Conservation (phyloP, 78 protist genomes). For the Cavenderia fasciculata region DNA sequence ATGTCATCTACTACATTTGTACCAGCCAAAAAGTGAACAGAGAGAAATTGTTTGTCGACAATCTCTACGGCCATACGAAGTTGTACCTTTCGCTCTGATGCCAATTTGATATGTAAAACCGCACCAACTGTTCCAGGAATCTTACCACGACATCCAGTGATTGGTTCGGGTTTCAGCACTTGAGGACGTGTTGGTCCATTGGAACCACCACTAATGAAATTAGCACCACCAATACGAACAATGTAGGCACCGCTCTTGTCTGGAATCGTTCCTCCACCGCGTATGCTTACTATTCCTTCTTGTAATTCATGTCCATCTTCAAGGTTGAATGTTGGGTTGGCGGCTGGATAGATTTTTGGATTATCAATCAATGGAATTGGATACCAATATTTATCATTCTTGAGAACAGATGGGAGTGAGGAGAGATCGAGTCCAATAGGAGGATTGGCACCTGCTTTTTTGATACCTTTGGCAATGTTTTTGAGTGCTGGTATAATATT, state of each 20-base stretch:
- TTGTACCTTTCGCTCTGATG: too few species aligned
- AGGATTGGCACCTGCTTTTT: too few species aligned
- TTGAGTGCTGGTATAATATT: constrained; percentile 1
- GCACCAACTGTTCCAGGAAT: too few species aligned
- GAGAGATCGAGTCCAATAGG: not conserved
- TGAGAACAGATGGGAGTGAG: not conserved
- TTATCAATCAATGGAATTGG: not conserved
- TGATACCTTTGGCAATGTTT: not conserved
- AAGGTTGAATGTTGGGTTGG: not conserved
- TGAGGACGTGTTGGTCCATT: not conserved
- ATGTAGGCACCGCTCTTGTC: not conserved
- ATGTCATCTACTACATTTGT: too few species aligned
- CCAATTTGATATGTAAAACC: too few species aligned
- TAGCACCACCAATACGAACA: not conserved
- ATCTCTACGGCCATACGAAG: too few species aligned
- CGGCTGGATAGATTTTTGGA: not conserved
- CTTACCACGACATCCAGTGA: not conserved
- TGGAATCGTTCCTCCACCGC: not conserved
- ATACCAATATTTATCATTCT: not conserved
- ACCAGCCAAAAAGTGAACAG: too few species aligned
- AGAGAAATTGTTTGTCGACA: too few species aligned
- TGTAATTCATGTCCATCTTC: not conserved
- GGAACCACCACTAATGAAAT: not conserved
- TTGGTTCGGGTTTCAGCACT: not conserved
- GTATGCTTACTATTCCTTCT: too few species aligned